phyloP scores from a whole-genome alignment of 1,284 basidiomycete species.

The Anthracocystis panici-leucophaei region DNA sequence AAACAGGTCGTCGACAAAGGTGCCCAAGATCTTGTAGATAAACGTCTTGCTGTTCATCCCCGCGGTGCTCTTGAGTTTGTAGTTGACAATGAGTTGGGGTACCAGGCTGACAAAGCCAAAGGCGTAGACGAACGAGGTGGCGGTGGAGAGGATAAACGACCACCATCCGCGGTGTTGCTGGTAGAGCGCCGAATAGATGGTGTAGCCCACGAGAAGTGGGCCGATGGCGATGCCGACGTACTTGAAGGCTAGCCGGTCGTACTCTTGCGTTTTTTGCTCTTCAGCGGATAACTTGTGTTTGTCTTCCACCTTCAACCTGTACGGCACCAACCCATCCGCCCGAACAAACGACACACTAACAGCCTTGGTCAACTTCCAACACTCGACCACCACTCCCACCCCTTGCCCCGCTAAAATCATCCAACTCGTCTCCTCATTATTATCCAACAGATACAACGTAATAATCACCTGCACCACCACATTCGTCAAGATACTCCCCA shows the following conservation, averaged over 20 bases:
- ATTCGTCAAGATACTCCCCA: conserved; percentile 83
- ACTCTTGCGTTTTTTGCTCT: conserved; percentile 96
- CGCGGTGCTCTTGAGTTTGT: conserved; percentile 85
- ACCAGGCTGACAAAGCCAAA: conserved; percentile 87
- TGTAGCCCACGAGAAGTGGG: conserved; percentile 85
- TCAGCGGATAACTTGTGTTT: conserved; percentile 93
- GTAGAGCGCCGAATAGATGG: conserved; percentile 79
- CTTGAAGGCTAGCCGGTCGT: conserved; percentile 86
- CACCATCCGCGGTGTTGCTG: conserved; percentile 91
- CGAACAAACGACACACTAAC: conserved; percentile 80
- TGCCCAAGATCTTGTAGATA: conserved; percentile 91
- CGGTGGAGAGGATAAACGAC: conserved; percentile 84
- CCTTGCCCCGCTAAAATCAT: conserved; percentile 89
- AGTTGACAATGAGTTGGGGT: conserved; percentile 75
- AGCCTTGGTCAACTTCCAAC: conserved; percentile 86
- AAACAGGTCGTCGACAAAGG: conserved; percentile 84
- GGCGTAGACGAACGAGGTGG: conserved; percentile 91
- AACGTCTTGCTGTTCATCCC: conserved; percentile 97
- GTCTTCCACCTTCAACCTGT: conserved; percentile 83
- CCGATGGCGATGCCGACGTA: conserved; percentile 89
- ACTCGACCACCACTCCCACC: conserved; percentile 86
- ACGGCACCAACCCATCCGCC: conserved; percentile 79
- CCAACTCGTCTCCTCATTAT: conserved; percentile 91
- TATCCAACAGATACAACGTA: conserved; percentile 92
- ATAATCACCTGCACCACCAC: conserved; percentile 86